Base-by-base conservation (phyloP, 2,329 filamentous ascomycete genomes). In the Raffaelea deltoideospora region DNA sequence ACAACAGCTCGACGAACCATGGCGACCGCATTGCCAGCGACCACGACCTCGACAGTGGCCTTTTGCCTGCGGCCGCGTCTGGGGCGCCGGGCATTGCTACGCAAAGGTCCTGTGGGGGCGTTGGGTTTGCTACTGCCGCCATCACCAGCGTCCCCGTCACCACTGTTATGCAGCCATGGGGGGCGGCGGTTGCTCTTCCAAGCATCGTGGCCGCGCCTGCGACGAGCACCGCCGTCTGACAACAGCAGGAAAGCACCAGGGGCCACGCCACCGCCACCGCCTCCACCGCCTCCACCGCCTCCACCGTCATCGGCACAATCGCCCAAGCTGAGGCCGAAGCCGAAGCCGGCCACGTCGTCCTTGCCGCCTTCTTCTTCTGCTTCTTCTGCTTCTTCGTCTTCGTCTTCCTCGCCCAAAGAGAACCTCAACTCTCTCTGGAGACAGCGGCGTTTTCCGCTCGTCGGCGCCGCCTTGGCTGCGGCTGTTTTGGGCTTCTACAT, bases 121-220 rank as follows among this genome's bases (percentile, higher is more conserved):
- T n/a, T n/a, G n/a, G n/a, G n/a, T n/a, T n/a, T n/a, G n/a, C n/a
- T n/a, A n/a, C n/a, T n/a, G n/a, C n/a, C n/a, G n/a, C n/a, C n/a
- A n/a, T n/a, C n/a, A n/a, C n/a, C n/a, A n/a, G n/a, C n/a, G n/a
- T n/a, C n/a, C n/a, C n/a, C n/a, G n/a, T n/a, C n/a, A n/a, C n/a
- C n/a, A n/a, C n/a, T n/a, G n/a, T n/a, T n/a, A n/a, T n/a, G n/a
- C n/a, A n/a, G n/a, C n/a, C n/a, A n/a, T n/a, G n/a, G n/a, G n/a
- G n/a, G 10, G 18, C 22, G 24, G 14, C 34, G 37, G 22, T 27
- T 36, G 10, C 28, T 37, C 11, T 39, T 41, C 18, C 34, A 35
- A 15, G 34, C 37, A 14, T 34, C 41, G 7, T 9, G 23, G 29
- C 34, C 31, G 3, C 38, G 67, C 61, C 69, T 22, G 24, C 28